Base-by-base conservation (phyloP, 176 grass and related monocot genomes). In the Pontederia paniculata region DNA sequence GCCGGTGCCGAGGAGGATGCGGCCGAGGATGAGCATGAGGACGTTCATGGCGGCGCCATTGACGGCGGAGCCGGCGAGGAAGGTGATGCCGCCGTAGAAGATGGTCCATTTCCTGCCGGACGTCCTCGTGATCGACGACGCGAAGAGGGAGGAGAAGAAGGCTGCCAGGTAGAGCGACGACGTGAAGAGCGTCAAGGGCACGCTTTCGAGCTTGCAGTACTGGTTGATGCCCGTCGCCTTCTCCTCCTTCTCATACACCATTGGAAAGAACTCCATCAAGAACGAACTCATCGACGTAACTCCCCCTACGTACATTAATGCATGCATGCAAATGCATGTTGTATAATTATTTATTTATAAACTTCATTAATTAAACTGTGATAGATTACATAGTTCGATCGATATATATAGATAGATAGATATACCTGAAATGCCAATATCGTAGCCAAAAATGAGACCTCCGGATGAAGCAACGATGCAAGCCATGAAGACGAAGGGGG, bases 141-240 rank as follows among this genome's bases (percentile, higher is more conserved):
- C 60, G 43, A 23, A 37, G 17, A 21, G 46, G 42, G 60, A 21
- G 19, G 60, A 45, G 60, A 62, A 18, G 60, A 62, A 41, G 10
- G 42, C 60, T 1, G 60, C 60, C 18, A 62, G 21, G 43, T 62
- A 62, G 43, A 62, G 60, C 1, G 60, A 62, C 8, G 60, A 62
- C 18, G 60, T 62, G 42, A 62, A 62, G 17, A 11, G 42, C 1
- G 60, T 62, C 18, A 62, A n/a, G 17, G 46, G 42, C 44, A 20
- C 42, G 42, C 60, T 62, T 10, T 62, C 44, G 60, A 62, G 46
- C 44, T 17, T 17, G 60, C 60, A 62, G 18, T 44, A 62, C 17
- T 62, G 43, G 60, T 23, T 62, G 25, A 5, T 31, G 25, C 42
- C 18, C 10, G 2, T 2, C 10, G 15, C 43, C 3, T 5, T 19